A percentile compares a stretch with the other conserved stretches of the same genome.
These are phyloP conservation scores for Clitopilus passeckerianus DNA, from an alignment of 768 basidiomycete genomes.

Conservation along the genomic window DNA sequence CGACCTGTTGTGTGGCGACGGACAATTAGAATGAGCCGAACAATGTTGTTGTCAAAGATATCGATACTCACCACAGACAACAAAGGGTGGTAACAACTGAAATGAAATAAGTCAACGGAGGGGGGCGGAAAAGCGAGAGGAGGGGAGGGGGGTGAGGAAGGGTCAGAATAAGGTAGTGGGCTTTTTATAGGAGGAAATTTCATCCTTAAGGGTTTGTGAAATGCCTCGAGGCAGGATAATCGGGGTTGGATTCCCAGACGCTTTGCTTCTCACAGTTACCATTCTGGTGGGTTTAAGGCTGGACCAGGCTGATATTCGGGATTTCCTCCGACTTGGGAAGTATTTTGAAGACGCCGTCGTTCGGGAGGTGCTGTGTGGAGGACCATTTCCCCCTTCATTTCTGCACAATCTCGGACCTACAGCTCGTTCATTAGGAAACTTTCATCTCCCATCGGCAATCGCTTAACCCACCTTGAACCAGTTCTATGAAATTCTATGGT, in stretches of 20 bases:
- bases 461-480: neutral
- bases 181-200: slow-evolving; percentile 17
- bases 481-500: neutral
- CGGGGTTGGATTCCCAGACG: slow-evolving; percentile 10
- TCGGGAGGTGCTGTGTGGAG: neutral
- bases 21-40: slow-evolving; percentile 4
- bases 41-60: slow-evolving; percentile 6
- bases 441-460: neutral
- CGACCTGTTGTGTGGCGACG: slow-evolving; percentile 10
- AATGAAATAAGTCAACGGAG: slow-evolving; percentile 36
- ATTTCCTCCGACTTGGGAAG: neutral
- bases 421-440: neutral
- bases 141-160: slow-evolving; percentile 16
- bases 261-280: slow-evolving; percentile 8
- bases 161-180: slow-evolving; percentile 15
- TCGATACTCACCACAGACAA: slow-evolving; percentile 13
- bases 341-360: neutral
- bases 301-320: neutral
- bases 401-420: neutral
- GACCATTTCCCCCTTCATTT: neutral
- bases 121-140: slow-evolving; percentile 21
- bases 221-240: slow-evolving; percentile 17
- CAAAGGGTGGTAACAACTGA: slow-evolving; percentile 24
- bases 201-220: slow-evolving; percentile 13
- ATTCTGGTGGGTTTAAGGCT: slow-evolving; percentile 11